Percentiles rank a stretch among this genome's conserved stretches.
These are phyloP conservation scores for Begonia fuchsioides DNA, from an alignment of 306 rosid genomes.

Conservation along the genomic window DNA sequence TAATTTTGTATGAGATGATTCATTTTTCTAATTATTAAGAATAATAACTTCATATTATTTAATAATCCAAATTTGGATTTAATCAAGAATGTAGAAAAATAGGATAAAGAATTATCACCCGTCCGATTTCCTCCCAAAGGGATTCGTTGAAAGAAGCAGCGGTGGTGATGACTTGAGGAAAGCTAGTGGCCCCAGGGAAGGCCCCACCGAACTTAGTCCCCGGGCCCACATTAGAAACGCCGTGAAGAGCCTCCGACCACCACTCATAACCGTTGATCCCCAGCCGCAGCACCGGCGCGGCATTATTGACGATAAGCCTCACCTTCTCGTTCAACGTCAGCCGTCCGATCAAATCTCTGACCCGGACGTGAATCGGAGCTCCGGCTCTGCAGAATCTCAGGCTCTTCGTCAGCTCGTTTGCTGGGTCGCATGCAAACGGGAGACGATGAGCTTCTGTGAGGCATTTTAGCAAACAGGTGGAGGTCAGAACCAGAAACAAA, in stretches of 20 bases:
- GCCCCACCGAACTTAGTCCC: conserved; percentile 75
- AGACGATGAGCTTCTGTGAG: background rate
- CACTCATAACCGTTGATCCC: conserved; percentile 81
- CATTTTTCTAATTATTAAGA: no score
- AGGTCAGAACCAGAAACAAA: no score
- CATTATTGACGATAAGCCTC: conserved; percentile 68
- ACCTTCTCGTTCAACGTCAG: conserved; percentile 65
- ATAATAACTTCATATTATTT: no score
- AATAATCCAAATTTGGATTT: no score
- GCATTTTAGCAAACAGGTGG: no score
- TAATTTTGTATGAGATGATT: no score
- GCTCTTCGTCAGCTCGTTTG: conserved; percentile 33
- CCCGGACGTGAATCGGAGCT: conserved; percentile 40
- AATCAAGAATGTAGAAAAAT: no score
- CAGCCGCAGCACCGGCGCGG: conserved; percentile 48
- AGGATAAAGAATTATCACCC: conserved; percentile 21
- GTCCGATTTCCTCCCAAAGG: conserved; percentile 70
- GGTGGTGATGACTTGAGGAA: conserved; percentile 93
- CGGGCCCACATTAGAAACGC: conserved; percentile 89
- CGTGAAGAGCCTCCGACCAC: conserved; percentile 80
- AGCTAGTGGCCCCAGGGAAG: conserved; percentile 70
- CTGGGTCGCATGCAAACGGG: conserved; percentile 71
- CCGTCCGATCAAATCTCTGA: conserved; percentile 56
- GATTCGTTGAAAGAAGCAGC: conserved; percentile 89
- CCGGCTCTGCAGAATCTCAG: conserved; percentile 31